Evolutionary conservation across 1,284 basidiomycete genomes (phyloP).

Genomic region (Fomitopsis schrenkii): DNA sequence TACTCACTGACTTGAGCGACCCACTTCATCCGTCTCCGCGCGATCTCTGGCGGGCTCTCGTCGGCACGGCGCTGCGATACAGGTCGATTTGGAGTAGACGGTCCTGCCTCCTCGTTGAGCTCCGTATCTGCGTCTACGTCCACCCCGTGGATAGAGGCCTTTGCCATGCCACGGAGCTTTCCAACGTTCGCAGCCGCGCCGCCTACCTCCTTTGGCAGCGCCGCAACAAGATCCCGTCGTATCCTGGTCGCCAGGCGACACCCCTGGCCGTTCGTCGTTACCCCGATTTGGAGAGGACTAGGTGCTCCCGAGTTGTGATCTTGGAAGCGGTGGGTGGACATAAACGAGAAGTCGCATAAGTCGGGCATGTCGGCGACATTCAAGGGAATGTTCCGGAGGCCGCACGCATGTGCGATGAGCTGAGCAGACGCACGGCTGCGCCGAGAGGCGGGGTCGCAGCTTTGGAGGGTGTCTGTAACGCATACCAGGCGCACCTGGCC

Average conservation of each 20-base stretch:
- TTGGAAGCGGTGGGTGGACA: slow-evolving; percentile 82
- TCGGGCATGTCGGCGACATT: slow-evolving; percentile 87
- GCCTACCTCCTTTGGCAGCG: slow-evolving; percentile 74
- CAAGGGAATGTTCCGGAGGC: slow-evolving; percentile 63
- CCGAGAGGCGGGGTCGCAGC: slow-evolving; percentile 27
- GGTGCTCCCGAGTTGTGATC: slow-evolving; percentile 40
- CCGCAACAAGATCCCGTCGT: slow-evolving; percentile 77
- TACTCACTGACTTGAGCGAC: slow-evolving; percentile 92
- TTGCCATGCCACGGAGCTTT: slow-evolving; percentile 62
- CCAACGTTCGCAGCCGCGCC: slow-evolving; percentile 78
- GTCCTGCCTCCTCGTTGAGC: slow-evolving; percentile 53
- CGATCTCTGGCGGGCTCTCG: slow-evolving; percentile 58
- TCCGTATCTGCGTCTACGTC: slow-evolving; percentile 32
- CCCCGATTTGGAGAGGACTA: slow-evolving; percentile 77
- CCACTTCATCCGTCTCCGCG: slow-evolving; percentile 77
- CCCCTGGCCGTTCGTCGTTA: slow-evolving; percentile 91
- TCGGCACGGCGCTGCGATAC: slow-evolving; percentile 54
- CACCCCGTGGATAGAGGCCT: slow-evolving; percentile 26
- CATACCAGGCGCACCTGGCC: slow-evolving; percentile 54
- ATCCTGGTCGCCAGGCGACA: slow-evolving; percentile 84
- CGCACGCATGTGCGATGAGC: slow-evolving; percentile 52
- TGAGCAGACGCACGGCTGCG: slow-evolving; percentile 51
- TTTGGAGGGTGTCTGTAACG: slow-evolving; percentile 71
- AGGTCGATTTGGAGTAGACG: slow-evolving; percentile 74
- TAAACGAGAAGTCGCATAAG: slow-evolving; percentile 89